Evolutionary conservation across 2,329 filamentous ascomycete species (phyloP).

Genomic region (Venturia effusa): DNA sequence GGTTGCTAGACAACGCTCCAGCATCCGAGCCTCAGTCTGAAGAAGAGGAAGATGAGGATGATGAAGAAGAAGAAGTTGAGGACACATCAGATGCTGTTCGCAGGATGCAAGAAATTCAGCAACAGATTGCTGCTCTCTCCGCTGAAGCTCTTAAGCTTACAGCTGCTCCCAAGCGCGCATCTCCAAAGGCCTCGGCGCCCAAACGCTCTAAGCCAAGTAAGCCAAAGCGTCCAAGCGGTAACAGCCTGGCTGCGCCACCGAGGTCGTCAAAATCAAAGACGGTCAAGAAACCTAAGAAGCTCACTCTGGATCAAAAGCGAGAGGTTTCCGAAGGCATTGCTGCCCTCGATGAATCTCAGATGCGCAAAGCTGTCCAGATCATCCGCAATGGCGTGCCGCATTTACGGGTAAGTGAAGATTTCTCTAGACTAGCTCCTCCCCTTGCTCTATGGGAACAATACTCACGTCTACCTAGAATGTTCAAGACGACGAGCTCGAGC

Average conservation of each 20-base stretch:
- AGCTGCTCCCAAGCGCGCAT: constrained; percentile 39
- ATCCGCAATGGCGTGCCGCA: constrained; percentile 76
- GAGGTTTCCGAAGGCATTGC: constrained; percentile 80
- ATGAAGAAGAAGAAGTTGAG: constrained; percentile 62
- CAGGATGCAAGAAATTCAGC: constrained; percentile 37
- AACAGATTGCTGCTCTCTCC: constrained; percentile 64
- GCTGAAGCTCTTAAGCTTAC: constrained; percentile 29
- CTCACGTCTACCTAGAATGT: constrained; percentile 26
- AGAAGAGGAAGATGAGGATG: constrained; percentile 51
- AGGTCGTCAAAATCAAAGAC: constrained; percentile 16
- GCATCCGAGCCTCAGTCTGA: constrained; percentile 50
- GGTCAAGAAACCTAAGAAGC: constrained; percentile 22
- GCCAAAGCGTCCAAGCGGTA: not conserved
- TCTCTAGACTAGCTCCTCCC: not conserved
- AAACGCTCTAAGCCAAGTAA: constrained; percentile 32
- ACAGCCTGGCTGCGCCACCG: not conserved
- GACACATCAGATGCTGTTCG: constrained; percentile 38
- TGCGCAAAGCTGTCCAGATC: constrained; percentile 73
- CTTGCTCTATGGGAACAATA: constrained; percentile 10
- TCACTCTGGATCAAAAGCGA: constrained; percentile 75
- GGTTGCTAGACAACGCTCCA: constrained; percentile 65
- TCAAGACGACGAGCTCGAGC: constrained; percentile 51
- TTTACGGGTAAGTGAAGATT: constrained; percentile 43
- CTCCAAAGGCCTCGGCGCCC: constrained; percentile 34
- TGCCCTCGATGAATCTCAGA: constrained; percentile 65